These are phyloP conservation scores for Neobulgaria alba DNA, from an alignment of 2,329 filamentous ascomycete genomes.

Conservation along the genomic window DNA sequence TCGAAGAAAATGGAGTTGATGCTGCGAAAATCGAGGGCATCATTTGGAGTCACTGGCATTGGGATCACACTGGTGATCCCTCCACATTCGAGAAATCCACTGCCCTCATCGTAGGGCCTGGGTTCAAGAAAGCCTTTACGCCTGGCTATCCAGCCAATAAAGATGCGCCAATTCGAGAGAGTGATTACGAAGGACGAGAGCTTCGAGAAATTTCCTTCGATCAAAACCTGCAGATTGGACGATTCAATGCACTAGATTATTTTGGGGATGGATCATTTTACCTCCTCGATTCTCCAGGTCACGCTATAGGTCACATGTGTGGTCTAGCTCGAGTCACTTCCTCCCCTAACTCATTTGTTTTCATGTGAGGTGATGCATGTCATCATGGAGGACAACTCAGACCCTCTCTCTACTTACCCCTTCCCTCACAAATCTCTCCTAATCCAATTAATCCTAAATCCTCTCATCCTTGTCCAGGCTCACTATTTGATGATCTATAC, in stretches of 20 bases:
- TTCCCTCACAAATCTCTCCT: background rate
- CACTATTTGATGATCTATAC: background rate
- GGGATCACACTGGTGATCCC: constrained; percentile 36
- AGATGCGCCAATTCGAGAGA: constrained; percentile 32
- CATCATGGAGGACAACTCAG: constrained; percentile 12
- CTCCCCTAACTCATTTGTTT: constrained; percentile 31
- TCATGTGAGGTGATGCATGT: constrained; percentile 36
- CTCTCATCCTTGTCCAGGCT: background rate
- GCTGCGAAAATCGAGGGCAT: constrained; percentile 29
- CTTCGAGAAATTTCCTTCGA: constrained; percentile 29
- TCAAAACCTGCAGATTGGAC: constrained; percentile 34
- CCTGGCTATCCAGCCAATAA: constrained; percentile 37
- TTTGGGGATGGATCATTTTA: constrained; percentile 40
- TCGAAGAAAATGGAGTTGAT: constrained; percentile 32
- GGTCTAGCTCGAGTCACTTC: constrained; percentile 32
- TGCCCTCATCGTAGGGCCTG: constrained; percentile 38
- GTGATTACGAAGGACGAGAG: constrained; percentile 32
- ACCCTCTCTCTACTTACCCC: background rate
- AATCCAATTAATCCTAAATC: background rate
- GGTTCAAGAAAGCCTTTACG: constrained; percentile 33
- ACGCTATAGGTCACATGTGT: constrained; percentile 34
- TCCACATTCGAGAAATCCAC: constrained; percentile 35
- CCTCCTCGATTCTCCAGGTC: constrained; percentile 32
- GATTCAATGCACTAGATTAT: constrained; percentile 41
- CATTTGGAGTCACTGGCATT: constrained; percentile 32